Evolutionary conservation across 225 moss, liverwort and hornwort genomes (phyloP), one percentile per base, ranked within the genome.

Genomic region (Neckera pumila): DNA sequence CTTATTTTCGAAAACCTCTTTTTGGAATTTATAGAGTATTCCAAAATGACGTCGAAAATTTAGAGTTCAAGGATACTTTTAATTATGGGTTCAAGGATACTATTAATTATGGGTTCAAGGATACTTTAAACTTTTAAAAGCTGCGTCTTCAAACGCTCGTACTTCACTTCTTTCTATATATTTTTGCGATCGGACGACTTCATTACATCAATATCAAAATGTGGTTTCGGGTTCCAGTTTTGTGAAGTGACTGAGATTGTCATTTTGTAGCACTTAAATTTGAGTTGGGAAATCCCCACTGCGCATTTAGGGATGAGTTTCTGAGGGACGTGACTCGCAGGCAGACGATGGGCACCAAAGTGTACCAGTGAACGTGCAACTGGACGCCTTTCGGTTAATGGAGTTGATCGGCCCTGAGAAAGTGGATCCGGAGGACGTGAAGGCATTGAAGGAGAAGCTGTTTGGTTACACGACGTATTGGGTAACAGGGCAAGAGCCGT

Each of bases 371-470:
- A 91, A 91, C 60, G 91, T 91, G 87, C 94, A 94, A 82, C 81
- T 94, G 87, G 91, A 96, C 82, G 97, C 98, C 13, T 98, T 97
- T 89, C 94, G 94, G 79, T 90, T 98, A 62, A 95, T 96, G 91
- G 98, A 98, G 90, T 89, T 98, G 87, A 97, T 97, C 53, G 96
- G 98, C 43, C 98, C 95, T 22, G 97, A 98, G 89, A 98, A 98
- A 92, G 97, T 97, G 69, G 98, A 98, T 76, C 90, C 95, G 22
- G 95, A 98, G 82, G 98, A 98, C 84, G 92, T 98, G 49, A 98
- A 98, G 87, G 47, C 83, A 17, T 86, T 97, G 87, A 97, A 95
- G 90, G 98, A 98, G 86, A 95, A 95, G 87, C 93, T 96, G 75
- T 98, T 96, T 86, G 97, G 96, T 14, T 98, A 97, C 83, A 93